These are phyloP conservation scores for Erodium texanum DNA, from an alignment of 441 rosid species.

Conservation along the genomic window DNA sequence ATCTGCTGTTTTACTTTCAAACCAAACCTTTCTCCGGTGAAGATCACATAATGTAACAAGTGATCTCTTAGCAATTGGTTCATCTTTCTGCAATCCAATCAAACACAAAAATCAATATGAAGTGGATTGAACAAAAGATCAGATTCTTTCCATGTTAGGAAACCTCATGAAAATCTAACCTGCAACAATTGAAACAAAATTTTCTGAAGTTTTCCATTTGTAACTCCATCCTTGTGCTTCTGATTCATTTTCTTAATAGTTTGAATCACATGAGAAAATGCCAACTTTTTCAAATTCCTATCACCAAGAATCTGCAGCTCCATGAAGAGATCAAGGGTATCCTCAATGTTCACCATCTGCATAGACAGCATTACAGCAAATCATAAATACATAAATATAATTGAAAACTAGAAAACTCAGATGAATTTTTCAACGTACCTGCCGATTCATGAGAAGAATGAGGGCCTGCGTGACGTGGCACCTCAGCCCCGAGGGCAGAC, in stretches of 20 bases:
- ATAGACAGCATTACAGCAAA: slow-evolving; percentile 5
- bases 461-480: slow-evolving; percentile 61
- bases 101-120: slow-evolving; percentile 7
- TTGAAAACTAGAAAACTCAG: background rate
- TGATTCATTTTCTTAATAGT: slow-evolving; percentile 69
- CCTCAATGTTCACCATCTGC: slow-evolving; percentile 60
- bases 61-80: slow-evolving; percentile 62
- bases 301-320: slow-evolving; percentile 84
- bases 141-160: background rate
- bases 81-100: slow-evolving; percentile 59
- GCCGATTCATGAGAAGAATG: slow-evolving; percentile 57
- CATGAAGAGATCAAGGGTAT: slow-evolving; percentile 60
- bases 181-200: slow-evolving; percentile 57
- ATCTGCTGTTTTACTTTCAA: slow-evolving; percentile 80
- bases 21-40: slow-evolving; percentile 79
- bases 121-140: slow-evolving; percentile 8
- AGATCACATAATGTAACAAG: slow-evolving; percentile 68
- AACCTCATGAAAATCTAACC: slow-evolving; percentile 32
- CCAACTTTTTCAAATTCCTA: slow-evolving; percentile 55
- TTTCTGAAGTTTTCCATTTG: slow-evolving; percentile 69
- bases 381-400: background rate
- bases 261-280: slow-evolving; percentile 71
- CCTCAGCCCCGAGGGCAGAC: slow-evolving; percentile 66
- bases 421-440: slow-evolving; percentile 26
- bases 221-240: slow-evolving; percentile 61